Conservation (phyloP, 345 rosid genomes). For the Clausena lansium region DNA sequence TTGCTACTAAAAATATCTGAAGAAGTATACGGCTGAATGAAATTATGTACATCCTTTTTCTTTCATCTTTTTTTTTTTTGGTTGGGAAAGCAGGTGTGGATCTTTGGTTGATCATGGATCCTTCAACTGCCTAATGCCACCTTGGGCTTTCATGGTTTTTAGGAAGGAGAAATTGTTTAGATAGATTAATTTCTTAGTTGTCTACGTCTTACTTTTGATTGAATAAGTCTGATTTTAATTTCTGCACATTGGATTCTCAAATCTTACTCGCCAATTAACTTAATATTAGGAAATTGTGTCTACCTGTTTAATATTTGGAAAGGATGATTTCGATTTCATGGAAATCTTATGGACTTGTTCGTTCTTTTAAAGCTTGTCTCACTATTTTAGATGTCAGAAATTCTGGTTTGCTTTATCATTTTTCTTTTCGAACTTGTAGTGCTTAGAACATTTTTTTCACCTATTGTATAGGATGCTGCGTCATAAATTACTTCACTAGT, state of each 20-base stretch:
- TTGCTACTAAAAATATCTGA: neutral
- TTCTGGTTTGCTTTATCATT: neutral
- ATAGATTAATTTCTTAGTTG: neutral
- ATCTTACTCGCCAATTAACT: no score
- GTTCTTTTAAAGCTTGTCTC: neutral
- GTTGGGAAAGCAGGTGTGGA: neutral
- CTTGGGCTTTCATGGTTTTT: neutral
- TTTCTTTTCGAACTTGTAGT: neutral
- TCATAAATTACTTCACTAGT: conserved; percentile 3
- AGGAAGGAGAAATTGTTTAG: neutral
- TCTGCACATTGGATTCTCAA: neutral
- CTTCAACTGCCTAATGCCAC: neutral
- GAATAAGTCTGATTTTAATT: neutral
- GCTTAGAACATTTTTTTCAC: neutral
- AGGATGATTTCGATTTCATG: neutral
- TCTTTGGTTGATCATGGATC: neutral
- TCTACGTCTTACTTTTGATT: neutral
- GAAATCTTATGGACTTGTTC: neutral
- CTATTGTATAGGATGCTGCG: neutral
- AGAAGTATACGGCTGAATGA: neutral
- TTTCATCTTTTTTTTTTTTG: no score
- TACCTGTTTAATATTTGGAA: neutral
- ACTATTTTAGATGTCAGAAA: neutral
- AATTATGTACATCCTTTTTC: neutral
- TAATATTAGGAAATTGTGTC: neutral